Conservation (phyloP, 176 grass and related monocot genomes). For the Oryza australiensis region DNA sequence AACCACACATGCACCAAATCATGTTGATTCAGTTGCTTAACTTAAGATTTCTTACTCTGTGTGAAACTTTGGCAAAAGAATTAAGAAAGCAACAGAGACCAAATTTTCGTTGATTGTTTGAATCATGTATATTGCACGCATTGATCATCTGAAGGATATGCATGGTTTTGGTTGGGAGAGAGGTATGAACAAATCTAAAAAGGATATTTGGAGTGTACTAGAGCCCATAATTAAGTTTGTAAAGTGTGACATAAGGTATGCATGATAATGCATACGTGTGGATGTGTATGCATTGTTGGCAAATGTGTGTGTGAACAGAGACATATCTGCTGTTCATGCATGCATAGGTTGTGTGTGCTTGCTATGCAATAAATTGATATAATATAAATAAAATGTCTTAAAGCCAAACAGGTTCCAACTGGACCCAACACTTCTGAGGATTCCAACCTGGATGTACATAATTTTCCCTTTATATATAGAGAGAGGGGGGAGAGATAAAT, state of each 20-base stretch:
- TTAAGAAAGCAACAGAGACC: constrained; percentile 7
- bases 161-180: not conserved
- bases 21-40: constrained; percentile 1
- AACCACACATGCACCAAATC: constrained; percentile 10
- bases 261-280: not conserved
- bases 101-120: constrained; percentile 22
- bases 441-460: not conserved
- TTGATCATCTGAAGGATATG: not conserved
- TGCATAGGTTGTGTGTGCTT: not conserved
- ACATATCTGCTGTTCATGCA: not conserved
- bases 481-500: not conserved
- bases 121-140: constrained; percentile 6
- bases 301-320: constrained; percentile 30
- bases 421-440: not conserved
- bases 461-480: not conserved
- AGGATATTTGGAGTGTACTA: constrained; percentile 21
- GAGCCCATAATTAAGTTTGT: not conserved
- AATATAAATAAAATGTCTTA: not conserved
- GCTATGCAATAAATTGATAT: not conserved
- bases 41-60: not conserved
- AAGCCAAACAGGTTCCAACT: not conserved
- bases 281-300: constrained; percentile 26
- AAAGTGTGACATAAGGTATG: constrained; percentile 30
- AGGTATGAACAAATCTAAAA: constrained; percentile 29
- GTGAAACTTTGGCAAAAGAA: not conserved